These are phyloP conservation scores for Macadamia integrifolia DNA, from an alignment of 164 flowering plant species.

Conservation along the genomic window DNA sequence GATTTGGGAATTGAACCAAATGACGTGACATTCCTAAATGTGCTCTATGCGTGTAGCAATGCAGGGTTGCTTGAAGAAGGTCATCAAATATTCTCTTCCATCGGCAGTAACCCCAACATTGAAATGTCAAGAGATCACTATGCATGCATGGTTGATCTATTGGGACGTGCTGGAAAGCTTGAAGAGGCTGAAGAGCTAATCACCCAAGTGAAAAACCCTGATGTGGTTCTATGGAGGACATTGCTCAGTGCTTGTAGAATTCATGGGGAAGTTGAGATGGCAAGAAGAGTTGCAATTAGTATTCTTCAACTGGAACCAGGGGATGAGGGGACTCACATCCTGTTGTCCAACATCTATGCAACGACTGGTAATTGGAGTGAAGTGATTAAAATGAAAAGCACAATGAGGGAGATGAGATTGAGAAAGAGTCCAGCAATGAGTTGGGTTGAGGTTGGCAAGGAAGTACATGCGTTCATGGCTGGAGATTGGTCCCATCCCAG, in stretches of 20 bases:
- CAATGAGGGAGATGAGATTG: constrained; percentile 33
- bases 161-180: constrained; percentile 47
- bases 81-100: constrained; percentile 30
- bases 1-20: constrained; percentile 28
- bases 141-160: constrained; percentile 49
- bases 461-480: constrained; percentile 38
- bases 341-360: constrained; percentile 45
- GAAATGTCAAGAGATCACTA: constrained; percentile 36
- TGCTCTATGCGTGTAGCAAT: constrained; percentile 48
- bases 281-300: constrained; percentile 20
- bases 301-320: constrained; percentile 30
- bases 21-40: constrained; percentile 29
- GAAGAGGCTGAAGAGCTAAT: constrained; percentile 42
- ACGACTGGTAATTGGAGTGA: constrained; percentile 38
- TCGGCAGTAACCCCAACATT: constrained; percentile 8
- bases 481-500: constrained; percentile 39
- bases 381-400: constrained; percentile 33
- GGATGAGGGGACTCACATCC: constrained; percentile 33
- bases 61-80: constrained; percentile 50
- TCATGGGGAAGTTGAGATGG: constrained; percentile 40
- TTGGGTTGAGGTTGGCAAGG: constrained; percentile 39
- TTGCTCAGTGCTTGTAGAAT: constrained; percentile 42
- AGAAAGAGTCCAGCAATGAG: constrained; percentile 47
- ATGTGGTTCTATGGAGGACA: constrained; percentile 47
- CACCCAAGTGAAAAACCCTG: constrained; percentile 27